Evolutionary conservation across 1,284 basidiomycete species (phyloP), one percentile per base, ranked within the genome.

Genomic region (Vanrija sp.): DNA sequence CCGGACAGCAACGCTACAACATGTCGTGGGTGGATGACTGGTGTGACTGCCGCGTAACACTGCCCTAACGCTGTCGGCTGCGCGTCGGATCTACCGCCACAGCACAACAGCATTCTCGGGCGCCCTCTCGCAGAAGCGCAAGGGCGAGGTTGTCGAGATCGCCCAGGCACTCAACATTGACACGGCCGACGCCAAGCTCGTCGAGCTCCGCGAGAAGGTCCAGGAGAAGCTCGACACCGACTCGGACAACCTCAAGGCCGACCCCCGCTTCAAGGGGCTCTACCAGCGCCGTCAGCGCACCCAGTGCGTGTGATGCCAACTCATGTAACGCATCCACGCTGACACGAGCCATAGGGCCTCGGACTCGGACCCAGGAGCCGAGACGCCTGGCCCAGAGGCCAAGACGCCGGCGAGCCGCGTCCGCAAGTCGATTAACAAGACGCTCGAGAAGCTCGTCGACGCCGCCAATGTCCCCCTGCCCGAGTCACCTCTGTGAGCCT

Each of bases 101-200:
- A 62, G 55, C 34, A 34, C 34, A 34, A 34, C 34, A 34, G 39
- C 51, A 19, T 75, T 64, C 65, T 54, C 68, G 6, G 73, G 73
- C 19, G 64, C 70, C 1, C 57, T 75, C 19, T 26, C 51, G 18
- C 49, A 42, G n/a, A 74, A 74, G 58, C 65, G 67, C 42, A 72
- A 72, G 57, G 59, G 61, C 25, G 73, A 75, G 6, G 62, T 74
- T 34, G 62, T 68, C 28, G 73, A 75, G 57, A 72, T 75, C 46
- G 71, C 69, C 21, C 44, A 63, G 29, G 68, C 69, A 1, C 60
- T 75, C 9, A 65, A 63, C n/a, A 42, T 73, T 21, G 38, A 53
- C 9, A 62, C 65, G 16, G 46, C 58, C 19, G 58, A 54, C 1
- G 61, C 57, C 43, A 60, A 60, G 47, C 54, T 63, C 19, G 47